phyloP scores from a whole-genome alignment of 495 filamentous ascomycete genomes.

The Endocarpon pusillum region DNA sequence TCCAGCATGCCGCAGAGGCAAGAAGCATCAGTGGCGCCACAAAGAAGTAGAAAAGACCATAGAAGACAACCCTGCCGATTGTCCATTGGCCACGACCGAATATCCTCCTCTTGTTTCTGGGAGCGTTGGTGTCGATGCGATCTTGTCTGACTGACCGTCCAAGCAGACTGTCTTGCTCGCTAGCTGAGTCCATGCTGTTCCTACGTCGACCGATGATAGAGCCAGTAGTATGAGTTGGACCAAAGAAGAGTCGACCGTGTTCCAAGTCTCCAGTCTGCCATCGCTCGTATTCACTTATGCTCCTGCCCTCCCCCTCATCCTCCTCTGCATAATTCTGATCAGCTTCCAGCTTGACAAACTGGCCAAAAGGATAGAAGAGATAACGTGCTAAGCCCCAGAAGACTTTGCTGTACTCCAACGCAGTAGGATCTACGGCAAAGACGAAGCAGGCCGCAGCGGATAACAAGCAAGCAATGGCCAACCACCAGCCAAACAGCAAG shows the following conservation, averaged over 20 bases:
- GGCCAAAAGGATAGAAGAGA: conserved; percentile 89
- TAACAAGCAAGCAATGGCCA: conserved; percentile 54
- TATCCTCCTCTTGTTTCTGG: conserved; percentile 63
- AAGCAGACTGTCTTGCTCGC: conserved; percentile 80
- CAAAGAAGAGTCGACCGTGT: conserved; percentile 90
- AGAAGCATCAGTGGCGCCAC: conserved; percentile 78
- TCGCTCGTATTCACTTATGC: conserved; percentile 97
- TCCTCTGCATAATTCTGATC: conserved; percentile 92
- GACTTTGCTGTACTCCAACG: conserved; percentile 70
- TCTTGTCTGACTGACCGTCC: conserved; percentile 43
- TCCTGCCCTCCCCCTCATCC: conserved; percentile 96
- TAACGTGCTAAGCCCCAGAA: conserved; percentile 74
- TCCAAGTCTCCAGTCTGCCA: conserved; percentile 98
- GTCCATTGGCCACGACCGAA: conserved; percentile 97
- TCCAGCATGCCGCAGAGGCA: conserved; percentile 80
- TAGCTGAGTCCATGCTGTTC: conserved; percentile 71
- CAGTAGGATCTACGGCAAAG: conserved; percentile 63
- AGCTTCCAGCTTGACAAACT: conserved; percentile 80
- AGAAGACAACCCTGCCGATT: conserved; percentile 84
- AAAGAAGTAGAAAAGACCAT: conserved; percentile 87
- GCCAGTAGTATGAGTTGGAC: conserved; percentile 51
- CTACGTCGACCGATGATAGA: conserved; percentile 81
- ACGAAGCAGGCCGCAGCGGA: conserved; percentile 64
- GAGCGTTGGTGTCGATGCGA: conserved; percentile 28
- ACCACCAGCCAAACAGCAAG: conserved; percentile 92